Base-by-base conservation (phyloP, 768 basidiomycete species). In the Kwoniella botswanensis region DNA sequence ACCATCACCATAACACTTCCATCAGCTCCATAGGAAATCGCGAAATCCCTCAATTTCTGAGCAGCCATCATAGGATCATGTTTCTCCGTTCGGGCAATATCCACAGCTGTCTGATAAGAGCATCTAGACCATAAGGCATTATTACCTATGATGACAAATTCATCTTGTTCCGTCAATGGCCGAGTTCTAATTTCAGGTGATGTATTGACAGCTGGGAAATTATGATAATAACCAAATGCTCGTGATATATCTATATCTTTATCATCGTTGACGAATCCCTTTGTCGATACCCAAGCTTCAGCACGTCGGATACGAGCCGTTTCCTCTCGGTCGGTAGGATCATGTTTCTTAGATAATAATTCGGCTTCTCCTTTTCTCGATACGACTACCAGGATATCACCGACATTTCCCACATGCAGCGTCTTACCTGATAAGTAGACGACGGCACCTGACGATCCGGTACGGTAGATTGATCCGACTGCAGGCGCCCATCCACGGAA, bases 1-100 rank as follows among this genome's bases (percentile, higher is more conserved):
- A 98, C 94, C 96, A 98, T 98, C 85, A 98, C 94, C 94, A 98
- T 98, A 59, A 91, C 92, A 71, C 90, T 92, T 15, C 93, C 93
- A 65, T 92, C 90, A 18, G 94, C 93, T 1, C 97, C 97, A 83
- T 98, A 98, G 75, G 93, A 93, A 79, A 99, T 93, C 9, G 97
- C 94, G 72, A 98, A 92, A 82, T 99, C 97, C 59, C 97, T 89
- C 53, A 99, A 84, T 85, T 97, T 98, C 85, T 98, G 95, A 0
- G 97, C 93, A 4, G 97, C 97, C 79, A 94, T 90, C 90, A 91
- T 91, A 0, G 91, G 90, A 75, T 92, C 89, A 18, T 85, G 84
- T 46, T 87, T 84, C 76, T 91, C 91, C 7, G 88, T 88, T 50
- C 92, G 88, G 0, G 94, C 95, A 71, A 98, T 94, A 82, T 98